phyloP scores from a whole-genome alignment of 148 eudicot species.

The Linanthus parryae region DNA sequence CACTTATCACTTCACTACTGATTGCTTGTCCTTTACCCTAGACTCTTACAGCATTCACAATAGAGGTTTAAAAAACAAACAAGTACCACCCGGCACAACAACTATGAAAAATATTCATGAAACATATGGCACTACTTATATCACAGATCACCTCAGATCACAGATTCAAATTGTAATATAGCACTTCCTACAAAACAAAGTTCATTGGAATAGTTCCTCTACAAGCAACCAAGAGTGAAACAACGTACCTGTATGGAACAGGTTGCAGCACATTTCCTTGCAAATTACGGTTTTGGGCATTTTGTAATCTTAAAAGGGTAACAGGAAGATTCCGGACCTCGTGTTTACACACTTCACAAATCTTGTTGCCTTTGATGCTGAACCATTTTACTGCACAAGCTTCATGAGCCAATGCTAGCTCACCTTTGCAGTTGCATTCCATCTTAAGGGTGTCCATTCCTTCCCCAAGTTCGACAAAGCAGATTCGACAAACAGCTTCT shows the following conservation, averaged over 20 bases:
- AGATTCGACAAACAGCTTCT: slow-evolving; percentile 94
- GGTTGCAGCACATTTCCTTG: slow-evolving; percentile 29
- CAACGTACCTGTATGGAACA: slow-evolving; percentile 58
- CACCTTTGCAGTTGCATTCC: slow-evolving; percentile 96
- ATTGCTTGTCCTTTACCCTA: no score
- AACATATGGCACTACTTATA: no score
- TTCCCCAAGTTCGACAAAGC: slow-evolving; percentile 77
- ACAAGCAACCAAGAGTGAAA: not conserved
- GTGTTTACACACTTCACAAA: slow-evolving; percentile 81
- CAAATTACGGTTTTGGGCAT: slow-evolving; percentile 19
- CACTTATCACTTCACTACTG: no score
- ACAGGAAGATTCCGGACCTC: slow-evolving; percentile 85
- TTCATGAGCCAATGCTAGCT: slow-evolving; percentile 82
- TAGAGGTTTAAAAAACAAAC: no score
- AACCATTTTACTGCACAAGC: slow-evolving; percentile 94
- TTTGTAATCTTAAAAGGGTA: slow-evolving; percentile 73
- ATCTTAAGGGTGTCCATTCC: slow-evolving; percentile 72
- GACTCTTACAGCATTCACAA: no score
- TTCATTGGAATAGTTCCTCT: slow-evolving; percentile 5
- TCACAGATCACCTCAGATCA: no score
- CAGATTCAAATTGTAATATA: no score
- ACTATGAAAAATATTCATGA: no score
- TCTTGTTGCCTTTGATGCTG: slow-evolving; percentile 88
- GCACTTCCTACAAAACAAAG: no score
- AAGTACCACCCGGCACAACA: no score